Evolutionary conservation across 1,284 basidiomycete genomes (phyloP), one percentile per base, ranked within the genome.

Genomic region (Neonothopanus nambi): DNA sequence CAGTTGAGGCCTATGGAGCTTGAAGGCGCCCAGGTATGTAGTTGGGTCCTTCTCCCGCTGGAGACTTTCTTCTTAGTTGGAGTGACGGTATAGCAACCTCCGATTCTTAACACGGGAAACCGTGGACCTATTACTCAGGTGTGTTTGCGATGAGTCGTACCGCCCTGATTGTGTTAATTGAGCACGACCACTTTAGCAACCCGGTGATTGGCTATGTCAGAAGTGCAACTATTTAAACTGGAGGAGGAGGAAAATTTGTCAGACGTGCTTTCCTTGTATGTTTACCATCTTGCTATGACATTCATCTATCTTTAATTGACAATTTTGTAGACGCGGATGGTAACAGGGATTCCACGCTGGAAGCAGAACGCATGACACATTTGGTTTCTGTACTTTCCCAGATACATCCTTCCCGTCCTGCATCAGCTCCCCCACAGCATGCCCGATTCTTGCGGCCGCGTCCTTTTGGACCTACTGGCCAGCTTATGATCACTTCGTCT

Each of bases 121-220:
- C 80, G 86, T 52, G 91, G 91, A 21, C 92, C 92, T 3, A 93
- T 93, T 52, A 73, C 77, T 50, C 77, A 80, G 65, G 77, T 79
- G n/a, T n/a, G n/a, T n/a, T n/a, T n/a, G n/a, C n/a, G n/a, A 64
- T 54, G 74, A 72, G 24, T 49, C 26, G 18, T 49, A 20, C 41
- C 43, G 33, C 38, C 46, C 18, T 53, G 17, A 20, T 20, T n/a
- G n/a, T n/a, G 5, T 2, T 28, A 17, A 18, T 15, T 13, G 28
- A 13, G 17, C 15, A 38, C 4, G 3, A 2, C 21, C 37, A 13
- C 18, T 40, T 61, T 78, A 89, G 72, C 91, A 94, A 76, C 89
- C 91, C 2, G 91, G 92, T n/a, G 91, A 94, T 71, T 94, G 92
- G 91, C 77, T 91, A 54, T 94, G 92, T 70, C 76, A 79, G 54